Conservation (phyloP, 225 moss, liverwort and hornwort genomes). For the Anthoceros angustus region DNA sequence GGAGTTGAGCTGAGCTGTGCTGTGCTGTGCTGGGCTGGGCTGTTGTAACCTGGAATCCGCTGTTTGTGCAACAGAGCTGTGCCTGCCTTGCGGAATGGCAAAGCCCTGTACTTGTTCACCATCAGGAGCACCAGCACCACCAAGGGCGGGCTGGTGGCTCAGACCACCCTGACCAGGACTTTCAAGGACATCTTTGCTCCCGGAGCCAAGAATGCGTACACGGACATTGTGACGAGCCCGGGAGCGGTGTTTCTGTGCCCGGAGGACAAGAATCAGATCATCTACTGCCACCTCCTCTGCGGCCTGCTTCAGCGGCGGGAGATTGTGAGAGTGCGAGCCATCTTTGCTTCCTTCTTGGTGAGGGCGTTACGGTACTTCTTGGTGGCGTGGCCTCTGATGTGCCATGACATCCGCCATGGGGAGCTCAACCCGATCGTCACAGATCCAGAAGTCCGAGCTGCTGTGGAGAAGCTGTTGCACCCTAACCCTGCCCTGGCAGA, state of each 20-base stretch:
- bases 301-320: conserved; percentile 35
- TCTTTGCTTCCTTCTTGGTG: conserved; percentile 19
- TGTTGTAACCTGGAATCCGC: neutral
- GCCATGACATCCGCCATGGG: conserved; percentile 54
- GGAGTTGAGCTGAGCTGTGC: too few relatives aligned
- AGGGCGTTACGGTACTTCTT: neutral
- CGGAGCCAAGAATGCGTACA: neutral
- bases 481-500: conserved; percentile 46
- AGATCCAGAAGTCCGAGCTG: conserved; percentile 19
- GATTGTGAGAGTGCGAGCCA: conserved; percentile 25
- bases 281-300: conserved; percentile 70
- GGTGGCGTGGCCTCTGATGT: conserved; percentile 28
- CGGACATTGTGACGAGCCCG: conserved; percentile 24
- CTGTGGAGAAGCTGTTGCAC: conserved; percentile 21
- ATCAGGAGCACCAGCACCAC: neutral
- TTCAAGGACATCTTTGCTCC: conserved; percentile 1
- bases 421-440: conserved; percentile 30
- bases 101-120: conserved; percentile 3
- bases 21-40: too few relatives aligned
- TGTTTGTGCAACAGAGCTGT: neutral
- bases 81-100: conserved; percentile 1
- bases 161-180: neutral
- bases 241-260: conserved; percentile 17
- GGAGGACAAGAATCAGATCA: conserved; percentile 26
- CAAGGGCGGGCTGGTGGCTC: conserved; percentile 1